Evolutionary conservation across 2,329 filamentous ascomycete genomes (phyloP).

Genomic region (Pseudodiploospora longispora): DNA sequence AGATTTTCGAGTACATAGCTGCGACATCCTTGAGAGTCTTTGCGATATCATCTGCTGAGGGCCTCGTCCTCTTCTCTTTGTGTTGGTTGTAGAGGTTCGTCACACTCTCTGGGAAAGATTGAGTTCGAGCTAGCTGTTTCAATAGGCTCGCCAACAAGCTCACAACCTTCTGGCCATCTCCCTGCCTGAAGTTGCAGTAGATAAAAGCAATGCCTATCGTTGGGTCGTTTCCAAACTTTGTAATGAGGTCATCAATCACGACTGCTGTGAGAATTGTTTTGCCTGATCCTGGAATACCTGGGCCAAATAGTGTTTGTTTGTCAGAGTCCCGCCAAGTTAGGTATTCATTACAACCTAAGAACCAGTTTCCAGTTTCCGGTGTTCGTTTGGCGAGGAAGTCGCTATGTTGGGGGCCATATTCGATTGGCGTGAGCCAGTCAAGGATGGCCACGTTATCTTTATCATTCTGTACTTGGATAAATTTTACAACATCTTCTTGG

Average conservation of each 20-base stretch:
- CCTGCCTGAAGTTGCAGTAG: conserved; percentile 34
- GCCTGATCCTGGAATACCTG: conserved; percentile 37
- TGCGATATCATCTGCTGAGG: not conserved
- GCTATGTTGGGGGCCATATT: not conserved
- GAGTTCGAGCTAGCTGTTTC: conserved; percentile 24
- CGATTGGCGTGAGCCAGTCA: not conserved
- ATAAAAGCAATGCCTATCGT: conserved; percentile 33
- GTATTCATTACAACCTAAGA: not conserved
- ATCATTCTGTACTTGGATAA: not conserved
- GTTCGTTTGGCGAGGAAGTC: not conserved
- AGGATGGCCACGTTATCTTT: not conserved
- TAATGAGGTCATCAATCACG: conserved; percentile 32
- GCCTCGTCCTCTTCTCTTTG: conserved; percentile 1
- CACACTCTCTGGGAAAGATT: not conserved
- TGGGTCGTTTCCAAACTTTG: conserved; percentile 12
- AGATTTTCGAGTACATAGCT: conserved; percentile 1
- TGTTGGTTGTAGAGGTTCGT: not conserved
- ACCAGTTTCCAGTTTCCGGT: not conserved
- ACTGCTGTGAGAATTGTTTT: conserved; percentile 38
- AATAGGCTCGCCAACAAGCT: conserved; percentile 25
- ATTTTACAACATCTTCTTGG: not conserved
- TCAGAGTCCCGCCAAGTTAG: not conserved
- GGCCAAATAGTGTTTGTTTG: conserved; percentile 32
- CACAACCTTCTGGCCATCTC: conserved; percentile 25
- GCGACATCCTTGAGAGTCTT: conserved; percentile 1